Base-by-base conservation (phyloP, 345 rosid species). In the Odontarrhena argentea region DNA sequence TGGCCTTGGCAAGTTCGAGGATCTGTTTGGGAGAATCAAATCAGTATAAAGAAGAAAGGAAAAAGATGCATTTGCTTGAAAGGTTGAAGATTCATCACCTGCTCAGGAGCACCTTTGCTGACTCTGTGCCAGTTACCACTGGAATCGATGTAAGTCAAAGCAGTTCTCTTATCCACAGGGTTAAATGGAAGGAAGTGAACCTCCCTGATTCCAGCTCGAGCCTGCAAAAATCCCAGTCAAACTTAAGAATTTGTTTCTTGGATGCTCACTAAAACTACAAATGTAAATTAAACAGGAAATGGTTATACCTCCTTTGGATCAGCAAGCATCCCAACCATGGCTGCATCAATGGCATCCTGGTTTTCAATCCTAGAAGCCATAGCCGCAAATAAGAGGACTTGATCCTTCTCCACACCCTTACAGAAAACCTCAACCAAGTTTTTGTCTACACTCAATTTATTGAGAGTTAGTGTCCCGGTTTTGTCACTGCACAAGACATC, bases 31-130 rank as follows among this genome's bases (percentile, higher is more conserved):
- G 12, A 71, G 37, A 53, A 64, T 8, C 47, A 45, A 56, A 12
- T 71, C 12, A 71, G 70, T 55, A 71, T 30, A 26, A 46, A 40
- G 4, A n/a, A 13, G 38, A 42, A 25, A 8, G 7, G 32, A 32
- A n/a, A 55, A 6, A 6, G 9, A 32, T 4, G 9, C 38, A 61
- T 53, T 32, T 36, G 13, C 15, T 24, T 2, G n/a, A 35, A 45
- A 45, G 11, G 25, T 54, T 49, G 40, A 43, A 65, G 69, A 44
- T 65, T 24, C 38, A 64, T 38, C 32, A 88, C 92, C 84, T 90
- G 97, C 80, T 86, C 94, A 32, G 96, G 96, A 52, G 96, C 96
- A 73, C 96, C 96, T 77, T 89, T 89, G 75, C 96, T 87, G 40
- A 84, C 80, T 69, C 96, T 70, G 65, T 87, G 89, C 96, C 91